Base-by-base conservation (phyloP, 306 rosid species). In the Clitoria ternatea region DNA sequence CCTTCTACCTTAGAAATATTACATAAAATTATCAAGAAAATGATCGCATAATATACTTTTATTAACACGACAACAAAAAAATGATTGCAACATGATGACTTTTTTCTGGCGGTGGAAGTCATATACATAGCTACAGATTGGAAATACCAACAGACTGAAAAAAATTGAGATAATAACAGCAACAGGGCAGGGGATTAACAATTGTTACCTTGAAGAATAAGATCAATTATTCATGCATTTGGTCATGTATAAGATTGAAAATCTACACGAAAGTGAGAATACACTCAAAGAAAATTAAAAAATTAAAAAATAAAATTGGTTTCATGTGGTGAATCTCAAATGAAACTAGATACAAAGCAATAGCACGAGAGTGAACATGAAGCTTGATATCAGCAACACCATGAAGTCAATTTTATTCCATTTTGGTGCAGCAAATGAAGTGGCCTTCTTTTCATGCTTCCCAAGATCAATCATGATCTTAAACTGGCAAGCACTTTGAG, bases 391-490 rank as follows among this genome's bases (percentile, higher is more conserved):
- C 67, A 70, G 72, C 70, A 82, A 56, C 65, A 53, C 9, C 77
- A 72, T 24, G 32, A 77, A 74, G 35, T 50, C 32, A 2, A 33
- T 15, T 30, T 52, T 32, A 7, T 3, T 54, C 71, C 13, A 24
- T 26, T 53, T 50, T 52, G 85, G 77, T 39, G 76, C 78, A 45
- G 89, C 78, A 15, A 56, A 12, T 24, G 89, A 73, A 26, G 84
- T 76, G 9, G 89, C 44, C 11, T 15, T 79, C 15, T 6, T 68
- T 5, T 85, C 85, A 69, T 88, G 95, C 70, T 61, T 78, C 20
- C 82, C 69, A 2, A 82, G 26, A 82, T 95, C 99, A 1, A 95
- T 87, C 99, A 95, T 95, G 79, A 95, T 89, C 79, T 66, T 36
- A 54, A 91, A 95, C 1, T 75, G 81, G 60, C 99, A 95, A 6